A percentile compares a stretch with the other conserved stretches of the same genome.
Conservation (phyloP, 2,329 filamentous ascomycete species). For the Pyrenochaeta sp. region DNA sequence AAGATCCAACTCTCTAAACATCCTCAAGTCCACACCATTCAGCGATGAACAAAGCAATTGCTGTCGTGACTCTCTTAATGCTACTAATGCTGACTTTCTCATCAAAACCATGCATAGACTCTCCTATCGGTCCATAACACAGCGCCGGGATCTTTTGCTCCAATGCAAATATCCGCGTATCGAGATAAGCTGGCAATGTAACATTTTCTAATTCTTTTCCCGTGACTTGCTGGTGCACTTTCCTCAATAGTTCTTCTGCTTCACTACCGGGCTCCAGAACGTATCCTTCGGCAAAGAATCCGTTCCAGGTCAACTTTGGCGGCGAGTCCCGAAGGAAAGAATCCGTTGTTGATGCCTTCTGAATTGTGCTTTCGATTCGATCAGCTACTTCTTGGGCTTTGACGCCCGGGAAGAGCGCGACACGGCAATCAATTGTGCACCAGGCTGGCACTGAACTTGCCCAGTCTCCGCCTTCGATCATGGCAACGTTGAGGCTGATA, state of each 20-base stretch:
- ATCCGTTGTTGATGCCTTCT: slow-evolving; percentile 11
- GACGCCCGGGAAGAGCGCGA: slow-evolving; percentile 28
- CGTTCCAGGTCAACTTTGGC: slow-evolving; percentile 29
- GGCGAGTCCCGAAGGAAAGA: slow-evolving; percentile 23
- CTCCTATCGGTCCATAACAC: slow-evolving; percentile 26
- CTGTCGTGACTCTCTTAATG: slow-evolving; percentile 23
- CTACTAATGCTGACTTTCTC: slow-evolving; percentile 28
- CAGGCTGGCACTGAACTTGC: slow-evolving; percentile 30
- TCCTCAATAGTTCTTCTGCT: slow-evolving; percentile 21
- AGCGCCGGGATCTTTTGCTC: slow-evolving; percentile 31
- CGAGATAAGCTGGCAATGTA: slow-evolving; percentile 27
- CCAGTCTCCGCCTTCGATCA: slow-evolving; percentile 32
- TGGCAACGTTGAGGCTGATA: slow-evolving; percentile 29
- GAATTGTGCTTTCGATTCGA: slow-evolving; percentile 21
- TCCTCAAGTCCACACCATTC: slow-evolving; percentile 30
- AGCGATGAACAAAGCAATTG: slow-evolving; percentile 28
- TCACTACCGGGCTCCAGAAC: slow-evolving; percentile 24
- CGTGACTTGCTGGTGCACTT: slow-evolving; percentile 21
- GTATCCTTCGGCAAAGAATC: slow-evolving; percentile 31
- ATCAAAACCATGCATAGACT: slow-evolving; percentile 25
- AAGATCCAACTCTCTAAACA: too few relatives aligned
- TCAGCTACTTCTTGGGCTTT: slow-evolving; percentile 23
- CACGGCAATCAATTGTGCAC: slow-evolving; percentile 31
- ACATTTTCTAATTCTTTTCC: slow-evolving; percentile 16
- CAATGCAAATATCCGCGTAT: slow-evolving; percentile 24